Evolutionary conservation across 2,329 filamentous ascomycete species (phyloP), one percentile per base, ranked within the genome.

Genomic region (Hypoxylon sp.): DNA sequence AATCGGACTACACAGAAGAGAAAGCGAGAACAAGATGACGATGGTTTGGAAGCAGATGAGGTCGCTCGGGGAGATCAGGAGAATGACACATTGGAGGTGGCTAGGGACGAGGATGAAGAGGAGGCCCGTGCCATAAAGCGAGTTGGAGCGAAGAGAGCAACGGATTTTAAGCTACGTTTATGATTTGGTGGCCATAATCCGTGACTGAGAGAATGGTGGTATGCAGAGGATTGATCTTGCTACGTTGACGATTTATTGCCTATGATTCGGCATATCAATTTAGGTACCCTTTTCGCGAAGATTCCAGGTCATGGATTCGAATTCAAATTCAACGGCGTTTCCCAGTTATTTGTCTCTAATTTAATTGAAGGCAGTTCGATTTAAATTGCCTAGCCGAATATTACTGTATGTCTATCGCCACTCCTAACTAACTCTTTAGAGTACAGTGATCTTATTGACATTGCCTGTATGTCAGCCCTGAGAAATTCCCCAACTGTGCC

Each of bases 101-200:
- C 30, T 36, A 34, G 2, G 5, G 32, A 21, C 7, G 30, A 17
- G 32, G 14, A 21, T 21, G 32, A 52, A 13, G 19, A 19, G 23
- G 19, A 23, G 30, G 17, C 11, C 25, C 5, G 36, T 21, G 0
- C 10, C 14, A 36, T 1, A 17, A 52, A 36, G 30, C 30, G 17
- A 21, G 5, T 5, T 52, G 30, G 30, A 21, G n/a, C n/a, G 5
- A 53, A 41, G 50, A 32, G 50, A 25, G 21, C 19, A 11, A 53
- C 50, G 5, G 30, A 21, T 10, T 52, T 52, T 5, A 52, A 52
- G 32, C 17, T 52, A n/a, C 49, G 30, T 11, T n/a, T 52, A 52
- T 53, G 50, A 53, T 52, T 38, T 38, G 50, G 21, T n/a, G 48
- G n/a, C 2, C 6, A 3, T 1, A 32, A 38, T 2, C 3, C 32